Evolutionary conservation across 1,139 yeast species (phyloP), one percentile per base, ranked within the genome.

Genomic region (Yamadazyma oceani): DNA sequence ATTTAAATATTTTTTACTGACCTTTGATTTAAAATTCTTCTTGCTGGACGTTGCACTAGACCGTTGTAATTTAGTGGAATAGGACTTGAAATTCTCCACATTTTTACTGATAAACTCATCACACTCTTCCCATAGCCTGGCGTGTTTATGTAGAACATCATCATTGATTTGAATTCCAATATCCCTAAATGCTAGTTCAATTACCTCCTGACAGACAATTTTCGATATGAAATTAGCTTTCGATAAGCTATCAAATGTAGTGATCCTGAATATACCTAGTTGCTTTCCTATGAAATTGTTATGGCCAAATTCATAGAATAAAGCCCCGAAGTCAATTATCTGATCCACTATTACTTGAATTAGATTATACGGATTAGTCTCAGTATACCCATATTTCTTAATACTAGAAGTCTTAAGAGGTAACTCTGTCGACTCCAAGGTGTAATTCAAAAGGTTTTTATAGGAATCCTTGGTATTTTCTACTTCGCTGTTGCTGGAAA

Each of bases 171-270:
- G 42, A 6, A 64, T 59, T 0, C 73, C 73, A 32, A 80, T 62
- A 45, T 80, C 85, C 34, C 73, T 60, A 40, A 83, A 70, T 6
- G 85, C 80, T 32, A 76, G 57, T 35, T 75, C 79, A 16, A 84
- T 58, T 4, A 82, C 83, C 51, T 79, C 83, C 49, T 75, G 83
- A 47, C 80, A 70, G 5, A 85, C 70, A 14, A 79, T 66, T 45
- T 75, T 77, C 36, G 80, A 78, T 7, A 84, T 67, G 31, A 73
- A 67, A 45, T 80, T 80, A 10, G 85, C 78, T 44, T 83, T 80
- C 39, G 73, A 78, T 39, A 81, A 65, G n/a, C 85, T 78, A 51
- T 81, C 83, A 44, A 82, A 73, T 0, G 88, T 79, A 48, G 81
- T 81, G 8, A 82, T 69, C 44, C 88, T 55, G 45, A 84, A 75